Base-by-base conservation (phyloP, 139 green algal genomes). In the Zygnema cylindricum region DNA sequence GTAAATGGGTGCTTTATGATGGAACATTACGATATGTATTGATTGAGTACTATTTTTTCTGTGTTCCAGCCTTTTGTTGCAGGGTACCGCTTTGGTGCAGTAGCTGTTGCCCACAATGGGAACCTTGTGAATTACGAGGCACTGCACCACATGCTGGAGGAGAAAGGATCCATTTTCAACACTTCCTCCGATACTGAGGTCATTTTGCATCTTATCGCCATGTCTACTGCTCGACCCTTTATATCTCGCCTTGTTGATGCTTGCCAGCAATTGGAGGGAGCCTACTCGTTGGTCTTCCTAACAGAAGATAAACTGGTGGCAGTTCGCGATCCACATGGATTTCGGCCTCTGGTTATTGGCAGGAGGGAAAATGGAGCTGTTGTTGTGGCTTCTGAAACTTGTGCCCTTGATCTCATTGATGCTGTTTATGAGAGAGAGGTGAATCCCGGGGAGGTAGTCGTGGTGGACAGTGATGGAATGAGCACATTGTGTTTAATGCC, bases 81-180 rank as follows among this genome's bases (percentile, higher is more conserved):
- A 23, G 98, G 98, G 95, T 98, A 94, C 39, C 97, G 97, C 0
- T 94, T 99, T 77, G 43, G 98, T 95, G 84, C 99, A 98, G 76
- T 99, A 96, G 94, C 92, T 25, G 76, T 99, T 39, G 98, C 99
- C 86, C 98, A 99, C 95, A 99, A 99, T 88, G 98, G 97, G 85
- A 99, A 99, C 96, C 93, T 99, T 33, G 99, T 97, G 43, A 99
- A 99, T 94, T 96, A 96, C 23, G 92, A 95, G 11, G 93, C 97
- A 87, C 93, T 99, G 89, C 88, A 95, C 40, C 78, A 92, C 23
- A 41, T 94, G 76, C 91, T 98, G 16, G 94, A 91, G 86, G 83
- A 91, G 55, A 75, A 96, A 83, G 93, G 90, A 69, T 92, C 82
- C 49, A 97, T 94, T 75, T 98, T 96, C 93, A 98, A 98, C 92